A percentile compares a stretch with the other conserved stretches of the same genome.
Conservation (phyloP, 1,139 yeast species). For the Zhuliangozyma parablackwelliae region DNA sequence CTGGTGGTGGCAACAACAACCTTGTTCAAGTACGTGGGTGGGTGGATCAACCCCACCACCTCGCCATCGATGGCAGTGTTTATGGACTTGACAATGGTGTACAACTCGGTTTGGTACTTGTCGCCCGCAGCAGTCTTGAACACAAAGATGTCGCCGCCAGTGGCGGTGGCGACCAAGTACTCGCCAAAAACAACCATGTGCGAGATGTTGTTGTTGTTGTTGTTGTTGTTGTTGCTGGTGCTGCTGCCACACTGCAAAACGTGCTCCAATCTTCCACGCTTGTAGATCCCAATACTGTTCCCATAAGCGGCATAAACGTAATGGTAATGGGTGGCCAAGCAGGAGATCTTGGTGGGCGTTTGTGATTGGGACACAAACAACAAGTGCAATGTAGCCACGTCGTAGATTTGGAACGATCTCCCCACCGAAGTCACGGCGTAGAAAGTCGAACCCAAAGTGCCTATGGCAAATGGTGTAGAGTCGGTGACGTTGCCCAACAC, state of each 20-base stretch:
- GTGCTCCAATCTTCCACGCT: conserved; percentile 73
- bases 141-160: conserved; percentile 54
- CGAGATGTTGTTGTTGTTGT: conserved; percentile 33
- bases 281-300: conserved; percentile 68
- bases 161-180: conserved; percentile 56
- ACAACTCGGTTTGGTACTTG: conserved; percentile 58
- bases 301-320: conserved; percentile 78
- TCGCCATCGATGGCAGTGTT: conserved; percentile 59
- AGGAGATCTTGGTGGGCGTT: conserved; percentile 64
- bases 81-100: conserved; percentile 55
- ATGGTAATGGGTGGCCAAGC: conserved; percentile 78
- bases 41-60: conserved; percentile 68
- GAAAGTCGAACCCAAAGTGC: conserved; percentile 83
- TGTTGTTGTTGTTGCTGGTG: conserved; percentile 37
- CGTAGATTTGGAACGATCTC: conserved; percentile 85
- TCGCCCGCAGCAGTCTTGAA: conserved; percentile 52
- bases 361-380: conserved; percentile 83
- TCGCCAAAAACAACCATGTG: conserved; percentile 73
- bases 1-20: conserved; percentile 70
- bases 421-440: conserved; percentile 91
- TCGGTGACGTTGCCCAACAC: conserved; percentile 68
- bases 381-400: conserved; percentile 81
- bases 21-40: conserved; percentile 91
- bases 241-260: conserved; percentile 37
- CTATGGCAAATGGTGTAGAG: conserved; percentile 79